These are phyloP conservation scores for Mycena albidolilacea DNA, from an alignment of 768 basidiomycete genomes.

Conservation along the genomic window DNA sequence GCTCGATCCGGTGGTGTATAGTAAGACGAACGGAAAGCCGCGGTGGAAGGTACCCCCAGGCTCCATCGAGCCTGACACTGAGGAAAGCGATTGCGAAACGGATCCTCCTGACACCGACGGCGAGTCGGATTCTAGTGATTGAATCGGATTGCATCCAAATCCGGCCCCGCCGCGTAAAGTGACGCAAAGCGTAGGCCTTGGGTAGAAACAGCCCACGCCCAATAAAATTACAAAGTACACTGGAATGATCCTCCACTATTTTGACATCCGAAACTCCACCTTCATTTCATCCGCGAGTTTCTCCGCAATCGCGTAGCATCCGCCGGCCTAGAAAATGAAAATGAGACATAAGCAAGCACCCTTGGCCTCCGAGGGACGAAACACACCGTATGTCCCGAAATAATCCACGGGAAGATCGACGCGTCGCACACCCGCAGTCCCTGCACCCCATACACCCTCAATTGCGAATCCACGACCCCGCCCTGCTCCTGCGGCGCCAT, in stretches of 20 bases:
- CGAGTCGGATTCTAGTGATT: neutral
- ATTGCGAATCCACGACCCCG: slow-evolving; percentile 46
- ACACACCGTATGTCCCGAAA: slow-evolving; percentile 65
- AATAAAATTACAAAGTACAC: neutral
- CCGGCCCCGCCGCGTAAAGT: too few relatives aligned
- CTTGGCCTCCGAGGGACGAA: slow-evolving; percentile 4
- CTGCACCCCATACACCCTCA: slow-evolving; percentile 52
- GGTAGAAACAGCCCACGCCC: neutral
- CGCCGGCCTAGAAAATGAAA: slow-evolving; percentile 42
- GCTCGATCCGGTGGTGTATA: slow-evolving; percentile 13
- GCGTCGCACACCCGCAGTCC: slow-evolving; percentile 65
- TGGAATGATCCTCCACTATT: neutral
- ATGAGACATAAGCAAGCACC: neutral
- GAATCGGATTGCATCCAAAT: too few relatives aligned
- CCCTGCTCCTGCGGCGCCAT: slow-evolving; percentile 60
- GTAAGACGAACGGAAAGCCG: slow-evolving; percentile 19
- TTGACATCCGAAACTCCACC: slow-evolving; percentile 38
- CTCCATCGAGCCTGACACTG: slow-evolving; percentile 10
- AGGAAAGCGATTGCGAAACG: slow-evolving; percentile 22
- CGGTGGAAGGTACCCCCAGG: neutral
- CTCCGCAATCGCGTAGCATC: slow-evolving; percentile 51
- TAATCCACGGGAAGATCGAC: slow-evolving; percentile 61
- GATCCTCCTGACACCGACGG: slow-evolving; percentile 14
- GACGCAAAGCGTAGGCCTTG: too few relatives aligned
- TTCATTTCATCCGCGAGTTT: slow-evolving; percentile 54